phyloP scores from a whole-genome alignment of 305 asterid species.

The Ajuga reptans region DNA sequence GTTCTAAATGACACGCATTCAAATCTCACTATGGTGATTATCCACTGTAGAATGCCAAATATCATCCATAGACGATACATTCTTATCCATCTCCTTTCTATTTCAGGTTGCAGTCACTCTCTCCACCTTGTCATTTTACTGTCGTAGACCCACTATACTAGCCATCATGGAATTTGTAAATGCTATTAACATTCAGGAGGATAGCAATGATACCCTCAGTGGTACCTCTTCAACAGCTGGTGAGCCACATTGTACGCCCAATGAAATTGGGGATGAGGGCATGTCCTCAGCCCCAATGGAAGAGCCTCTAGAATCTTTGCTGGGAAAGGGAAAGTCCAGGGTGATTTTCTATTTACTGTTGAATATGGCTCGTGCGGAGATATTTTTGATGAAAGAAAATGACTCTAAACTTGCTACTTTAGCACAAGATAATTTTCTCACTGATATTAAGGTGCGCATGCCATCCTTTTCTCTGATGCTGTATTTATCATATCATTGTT shows the following conservation, averaged over 20 bases:
- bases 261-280: constrained; percentile 33
- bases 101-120: constrained; percentile 84
- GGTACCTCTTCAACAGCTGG: constrained; percentile 48
- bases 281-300: constrained; percentile 44
- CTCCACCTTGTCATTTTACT: constrained; percentile 80
- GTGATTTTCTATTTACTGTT: constrained; percentile 56
- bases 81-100: not conserved
- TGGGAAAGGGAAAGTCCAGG: constrained; percentile 91
- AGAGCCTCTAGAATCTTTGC: constrained; percentile 69
- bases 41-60: not conserved
- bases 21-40: not conserved
- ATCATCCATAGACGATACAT: not conserved
- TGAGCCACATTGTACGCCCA: constrained; percentile 30
- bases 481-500: constrained; percentile 12
- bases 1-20: not conserved
- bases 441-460: constrained; percentile 66
- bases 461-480: constrained; percentile 20
- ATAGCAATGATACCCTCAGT: constrained; percentile 37
- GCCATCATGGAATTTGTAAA: constrained; percentile 75
- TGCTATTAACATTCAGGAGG: constrained; percentile 51
- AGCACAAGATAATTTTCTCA: constrained; percentile 75
- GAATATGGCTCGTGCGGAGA: constrained; percentile 95
- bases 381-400: constrained; percentile 81
- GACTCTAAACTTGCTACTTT: constrained; percentile 76
- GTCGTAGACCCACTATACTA: constrained; percentile 82